A percentile compares a stretch with the other conserved stretches of the same genome.
These are phyloP conservation scores for Takakia lepidozioides DNA, from an alignment of 225 moss, liverwort and hornwort species.

Conservation along the genomic window DNA sequence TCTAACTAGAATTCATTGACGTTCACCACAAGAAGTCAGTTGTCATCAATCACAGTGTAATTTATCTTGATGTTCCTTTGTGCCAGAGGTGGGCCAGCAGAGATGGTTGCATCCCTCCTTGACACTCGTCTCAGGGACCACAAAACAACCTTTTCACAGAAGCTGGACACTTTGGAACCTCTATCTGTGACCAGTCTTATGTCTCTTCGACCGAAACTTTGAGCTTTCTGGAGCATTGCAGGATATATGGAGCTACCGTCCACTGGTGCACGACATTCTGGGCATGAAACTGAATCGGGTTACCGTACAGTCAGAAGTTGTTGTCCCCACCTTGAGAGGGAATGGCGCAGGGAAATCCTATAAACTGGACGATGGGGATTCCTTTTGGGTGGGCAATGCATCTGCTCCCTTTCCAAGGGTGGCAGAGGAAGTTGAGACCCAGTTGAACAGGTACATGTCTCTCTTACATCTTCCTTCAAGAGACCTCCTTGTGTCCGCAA, in stretches of 20 bases:
- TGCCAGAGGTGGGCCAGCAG: conserved; percentile 85
- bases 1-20: too few species aligned
- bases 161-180: conserved; percentile 88
- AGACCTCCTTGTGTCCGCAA: too few species aligned
- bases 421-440: conserved; percentile 84
- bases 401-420: conserved; percentile 78
- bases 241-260: conserved; percentile 92
- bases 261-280: conserved; percentile 88
- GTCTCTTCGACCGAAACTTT: conserved; percentile 91
- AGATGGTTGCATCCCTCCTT: conserved; percentile 85
- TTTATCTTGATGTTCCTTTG: too few species aligned
- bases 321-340: conserved; percentile 42
- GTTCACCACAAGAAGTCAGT: too few species aligned
- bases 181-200: conserved; percentile 87
- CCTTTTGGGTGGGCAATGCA: conserved; percentile 83
- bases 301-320: conserved; percentile 65
- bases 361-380: conserved; percentile 82
- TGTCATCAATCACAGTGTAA: too few species aligned
- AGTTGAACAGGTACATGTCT: conserved; percentile 48
- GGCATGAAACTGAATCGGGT: conserved; percentile 96
- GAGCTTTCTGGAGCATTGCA: conserved; percentile 91
- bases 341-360: conserved; percentile 71
- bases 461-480: too few species aligned
- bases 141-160: conserved; percentile 95
- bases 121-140: conserved; percentile 85